Conservation (phyloP, 495 filamentous ascomycete species). For the Hypoxylon intermedium region DNA sequence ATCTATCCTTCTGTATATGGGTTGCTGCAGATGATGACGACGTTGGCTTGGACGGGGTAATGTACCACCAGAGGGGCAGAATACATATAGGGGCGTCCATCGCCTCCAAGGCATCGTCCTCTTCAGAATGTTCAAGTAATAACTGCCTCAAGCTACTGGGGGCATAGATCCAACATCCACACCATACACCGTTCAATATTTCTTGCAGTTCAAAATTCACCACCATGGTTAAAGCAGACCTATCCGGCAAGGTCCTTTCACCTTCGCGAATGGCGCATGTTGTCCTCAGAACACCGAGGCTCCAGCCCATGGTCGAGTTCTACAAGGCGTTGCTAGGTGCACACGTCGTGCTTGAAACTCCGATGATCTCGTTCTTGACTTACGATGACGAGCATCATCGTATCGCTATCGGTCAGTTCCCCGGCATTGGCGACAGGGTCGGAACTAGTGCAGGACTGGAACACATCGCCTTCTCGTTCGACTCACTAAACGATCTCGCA, state of each 20-base stretch:
- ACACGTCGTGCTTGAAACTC: conserved; percentile 23
- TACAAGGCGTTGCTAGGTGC: conserved; percentile 48
- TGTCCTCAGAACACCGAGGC: conserved; percentile 40
- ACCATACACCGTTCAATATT: too few relatives aligned
- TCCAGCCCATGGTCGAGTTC: conserved; percentile 42
- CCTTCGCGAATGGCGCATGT: conserved; percentile 37
- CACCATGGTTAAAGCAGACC: conserved; percentile 23
- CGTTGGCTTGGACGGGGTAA: too few relatives aligned
- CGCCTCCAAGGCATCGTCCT: too few relatives aligned
- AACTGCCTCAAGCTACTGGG: too few relatives aligned
- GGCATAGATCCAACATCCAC: too few relatives aligned
- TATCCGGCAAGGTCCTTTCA: conserved; percentile 34
- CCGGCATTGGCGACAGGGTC: conserved; percentile 29
- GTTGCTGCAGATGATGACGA: too few relatives aligned
- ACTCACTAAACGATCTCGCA: conserved; percentile 39
- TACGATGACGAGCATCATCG: conserved; percentile 60
- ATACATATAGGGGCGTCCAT: too few relatives aligned
- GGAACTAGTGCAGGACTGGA: conserved; percentile 42
- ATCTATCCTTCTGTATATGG: too few relatives aligned
- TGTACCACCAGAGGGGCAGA: too few relatives aligned
- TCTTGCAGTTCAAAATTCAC: background rate
- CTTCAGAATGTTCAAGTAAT: too few relatives aligned
- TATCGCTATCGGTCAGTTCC: conserved; percentile 46
- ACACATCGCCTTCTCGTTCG: conserved; percentile 52
- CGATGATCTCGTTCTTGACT: conserved; percentile 45